These are phyloP conservation scores for Lipomyces lipofer DNA, from an alignment of 805 yeast genomes.

Conservation along the genomic window DNA sequence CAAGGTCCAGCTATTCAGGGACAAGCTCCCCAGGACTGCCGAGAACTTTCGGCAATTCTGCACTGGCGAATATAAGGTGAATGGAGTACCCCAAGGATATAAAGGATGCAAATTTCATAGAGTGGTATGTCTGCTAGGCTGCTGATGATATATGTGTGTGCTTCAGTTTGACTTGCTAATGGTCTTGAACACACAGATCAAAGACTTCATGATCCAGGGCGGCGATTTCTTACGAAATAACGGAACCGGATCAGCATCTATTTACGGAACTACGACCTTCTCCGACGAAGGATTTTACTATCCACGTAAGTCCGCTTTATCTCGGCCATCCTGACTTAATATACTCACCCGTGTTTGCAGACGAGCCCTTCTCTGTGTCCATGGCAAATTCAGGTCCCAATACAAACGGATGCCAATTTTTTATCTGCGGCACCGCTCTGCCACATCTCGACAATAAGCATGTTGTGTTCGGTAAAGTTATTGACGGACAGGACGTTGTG, in stretches of 20 bases:
- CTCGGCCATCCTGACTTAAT: neutral
- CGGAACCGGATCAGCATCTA: slow-evolving; percentile 48
- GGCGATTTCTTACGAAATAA: slow-evolving; percentile 50
- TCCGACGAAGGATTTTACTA: slow-evolving; percentile 48
- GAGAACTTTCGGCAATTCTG: slow-evolving; percentile 57
- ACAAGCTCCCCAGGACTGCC: slow-evolving; percentile 47
- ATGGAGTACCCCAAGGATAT: slow-evolving; percentile 48
- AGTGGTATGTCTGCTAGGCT: slow-evolving; percentile 16
- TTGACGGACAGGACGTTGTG: slow-evolving; percentile 46
- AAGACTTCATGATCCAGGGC: slow-evolving; percentile 50
- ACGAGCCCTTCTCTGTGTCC: slow-evolving; percentile 49
- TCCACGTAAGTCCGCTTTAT: slow-evolving; percentile 34
- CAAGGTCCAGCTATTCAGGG: slow-evolving; percentile 47
- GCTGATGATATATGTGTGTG: neutral
- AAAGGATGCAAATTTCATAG: slow-evolving; percentile 36
- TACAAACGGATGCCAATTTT: slow-evolving; percentile 63
- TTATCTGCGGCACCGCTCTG: slow-evolving; percentile 44
- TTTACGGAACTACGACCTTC: slow-evolving; percentile 46
- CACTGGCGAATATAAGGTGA: slow-evolving; percentile 49
- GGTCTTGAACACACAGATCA: slow-evolving; percentile 32
- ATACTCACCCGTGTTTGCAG: slow-evolving; percentile 18
- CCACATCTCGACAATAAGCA: slow-evolving; percentile 50
- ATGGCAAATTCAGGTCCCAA: slow-evolving; percentile 65
- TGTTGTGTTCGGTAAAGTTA: slow-evolving; percentile 52
- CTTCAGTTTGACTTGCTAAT: neutral